phyloP scores from a whole-genome alignment of 495 filamentous ascomycete species.

The Penicillium maclennaniae region DNA sequence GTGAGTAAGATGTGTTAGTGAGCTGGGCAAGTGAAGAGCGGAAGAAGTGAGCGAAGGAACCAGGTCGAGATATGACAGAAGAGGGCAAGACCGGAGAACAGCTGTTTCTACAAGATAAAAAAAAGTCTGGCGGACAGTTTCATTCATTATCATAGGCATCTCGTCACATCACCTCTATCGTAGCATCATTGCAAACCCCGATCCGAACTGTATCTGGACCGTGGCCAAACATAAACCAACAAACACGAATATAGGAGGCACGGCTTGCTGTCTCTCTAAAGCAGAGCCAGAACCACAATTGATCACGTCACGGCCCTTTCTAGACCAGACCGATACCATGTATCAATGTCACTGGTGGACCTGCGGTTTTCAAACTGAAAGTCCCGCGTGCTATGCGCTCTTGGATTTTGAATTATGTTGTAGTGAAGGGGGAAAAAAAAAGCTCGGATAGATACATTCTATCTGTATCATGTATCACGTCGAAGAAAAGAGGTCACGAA shows the following conservation, averaged over 20 bases:
- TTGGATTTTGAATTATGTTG: constrained; percentile 7
- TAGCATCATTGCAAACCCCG: constrained; percentile 26
- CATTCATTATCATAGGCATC: constrained; percentile 28
- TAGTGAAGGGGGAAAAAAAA: constrained; percentile 3
- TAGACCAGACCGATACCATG: not conserved
- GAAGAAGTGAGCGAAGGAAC: not conserved
- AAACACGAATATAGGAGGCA: constrained; percentile 1
- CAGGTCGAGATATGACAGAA: too few relatives aligned
- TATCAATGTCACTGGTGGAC: not conserved
- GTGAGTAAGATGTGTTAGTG: too few relatives aligned
- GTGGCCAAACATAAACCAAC: constrained; percentile 9
- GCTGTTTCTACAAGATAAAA: not conserved
- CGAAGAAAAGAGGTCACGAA: constrained; percentile 17
- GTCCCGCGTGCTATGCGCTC: not conserved
- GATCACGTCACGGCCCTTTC: not conserved
- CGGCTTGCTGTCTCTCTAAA: not conserved
- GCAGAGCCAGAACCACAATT: not conserved
- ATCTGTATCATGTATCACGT: constrained; percentile 19
- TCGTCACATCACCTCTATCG: constrained; percentile 26
- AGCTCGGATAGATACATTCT: constrained; percentile 9
- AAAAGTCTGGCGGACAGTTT: not conserved
- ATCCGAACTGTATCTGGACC: constrained; percentile 2
- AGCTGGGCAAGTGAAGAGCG: too few relatives aligned
- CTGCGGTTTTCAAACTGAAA: not conserved
- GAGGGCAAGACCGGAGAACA: not conserved